A percentile compares a stretch with the other conserved stretches of the same genome.
Conservation (phyloP, 2,329 filamentous ascomycete species). For the Davidsoniella virescens region DNA sequence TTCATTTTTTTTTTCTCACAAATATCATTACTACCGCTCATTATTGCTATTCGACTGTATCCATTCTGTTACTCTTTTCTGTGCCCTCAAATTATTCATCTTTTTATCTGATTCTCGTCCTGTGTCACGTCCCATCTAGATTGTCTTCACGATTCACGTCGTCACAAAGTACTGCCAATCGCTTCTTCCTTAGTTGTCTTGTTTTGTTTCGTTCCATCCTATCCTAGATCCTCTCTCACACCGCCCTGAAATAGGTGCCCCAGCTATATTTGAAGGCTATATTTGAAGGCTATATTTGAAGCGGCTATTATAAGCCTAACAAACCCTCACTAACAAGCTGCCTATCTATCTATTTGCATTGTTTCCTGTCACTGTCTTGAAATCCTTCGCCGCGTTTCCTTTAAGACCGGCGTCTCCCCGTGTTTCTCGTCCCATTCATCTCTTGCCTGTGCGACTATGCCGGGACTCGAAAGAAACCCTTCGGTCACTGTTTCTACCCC, state of each 20-base stretch:
- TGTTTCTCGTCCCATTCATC: neutral
- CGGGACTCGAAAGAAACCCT: conserved; percentile 7
- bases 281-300: neutral
- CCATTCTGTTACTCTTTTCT: neutral
- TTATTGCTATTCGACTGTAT: neutral
- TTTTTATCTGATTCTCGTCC: neutral
- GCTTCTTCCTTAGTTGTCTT: neutral
- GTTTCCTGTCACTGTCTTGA: neutral
- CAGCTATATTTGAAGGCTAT: no score
- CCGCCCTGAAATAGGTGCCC: no score
- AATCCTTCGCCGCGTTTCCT: neutral
- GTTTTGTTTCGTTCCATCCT: neutral
- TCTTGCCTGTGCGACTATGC: conserved; percentile 7
- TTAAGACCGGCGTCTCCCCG: neutral
- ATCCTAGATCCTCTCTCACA: neutral
- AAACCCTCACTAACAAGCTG: neutral
- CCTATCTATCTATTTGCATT: neutral
- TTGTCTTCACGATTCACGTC: neutral
- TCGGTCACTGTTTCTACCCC: neutral
- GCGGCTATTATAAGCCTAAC: neutral
- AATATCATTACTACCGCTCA: no score
- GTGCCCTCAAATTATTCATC: neutral
- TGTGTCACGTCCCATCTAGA: conserved; percentile 2
- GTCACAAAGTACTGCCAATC: neutral
- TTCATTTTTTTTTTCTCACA: no score